Conservation (phyloP, 2,329 filamentous ascomycete species). For the Acrodontium crateriforme region DNA sequence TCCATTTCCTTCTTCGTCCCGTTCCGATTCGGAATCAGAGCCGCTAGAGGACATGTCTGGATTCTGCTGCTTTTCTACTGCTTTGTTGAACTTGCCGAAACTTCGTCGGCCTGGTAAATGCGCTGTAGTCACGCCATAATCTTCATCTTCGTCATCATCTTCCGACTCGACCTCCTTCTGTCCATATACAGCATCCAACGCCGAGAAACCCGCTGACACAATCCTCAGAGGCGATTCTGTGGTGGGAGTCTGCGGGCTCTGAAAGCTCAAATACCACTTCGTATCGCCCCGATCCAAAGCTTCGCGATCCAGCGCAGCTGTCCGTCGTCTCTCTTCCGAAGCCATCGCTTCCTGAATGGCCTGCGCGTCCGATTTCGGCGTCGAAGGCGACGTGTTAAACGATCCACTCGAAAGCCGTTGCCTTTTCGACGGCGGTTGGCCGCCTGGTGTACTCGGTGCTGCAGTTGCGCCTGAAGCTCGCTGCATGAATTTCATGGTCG, state of each 20-base stretch:
- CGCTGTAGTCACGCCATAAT: conserved; percentile 14
- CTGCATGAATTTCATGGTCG: conserved; percentile 63
- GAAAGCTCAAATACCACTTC: conserved; percentile 58
- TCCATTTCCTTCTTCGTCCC: conserved; percentile 22
- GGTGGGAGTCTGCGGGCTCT: conserved; percentile 24
- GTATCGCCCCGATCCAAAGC: conserved; percentile 53
- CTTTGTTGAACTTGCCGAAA: conserved; percentile 36
- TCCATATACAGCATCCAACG: conserved; percentile 27
- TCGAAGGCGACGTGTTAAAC: conserved; percentile 25
- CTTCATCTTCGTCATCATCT: conserved; percentile 21
- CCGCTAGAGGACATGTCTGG: conserved; percentile 16
- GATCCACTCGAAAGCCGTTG: conserved; percentile 39
- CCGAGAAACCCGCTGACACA: conserved; percentile 47
- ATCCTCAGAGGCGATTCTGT: conserved; percentile 36
- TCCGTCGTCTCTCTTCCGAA: conserved; percentile 52
- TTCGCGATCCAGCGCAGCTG: conserved; percentile 43
- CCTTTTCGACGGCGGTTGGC: conserved; percentile 47
- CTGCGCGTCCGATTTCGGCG: conserved; percentile 34
- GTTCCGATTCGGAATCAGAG: conserved; percentile 17
- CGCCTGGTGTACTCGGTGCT: conserved; percentile 31
- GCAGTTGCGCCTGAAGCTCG: conserved; percentile 53
- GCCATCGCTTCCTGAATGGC: conserved; percentile 50
- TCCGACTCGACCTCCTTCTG: conserved; percentile 4
- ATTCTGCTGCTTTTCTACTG: conserved; percentile 29
- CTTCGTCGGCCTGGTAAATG: conserved; percentile 31